Evolutionary conservation across 441 rosid genomes (phyloP).

Genomic region (Pelargonium myrrhifolium): DNA sequence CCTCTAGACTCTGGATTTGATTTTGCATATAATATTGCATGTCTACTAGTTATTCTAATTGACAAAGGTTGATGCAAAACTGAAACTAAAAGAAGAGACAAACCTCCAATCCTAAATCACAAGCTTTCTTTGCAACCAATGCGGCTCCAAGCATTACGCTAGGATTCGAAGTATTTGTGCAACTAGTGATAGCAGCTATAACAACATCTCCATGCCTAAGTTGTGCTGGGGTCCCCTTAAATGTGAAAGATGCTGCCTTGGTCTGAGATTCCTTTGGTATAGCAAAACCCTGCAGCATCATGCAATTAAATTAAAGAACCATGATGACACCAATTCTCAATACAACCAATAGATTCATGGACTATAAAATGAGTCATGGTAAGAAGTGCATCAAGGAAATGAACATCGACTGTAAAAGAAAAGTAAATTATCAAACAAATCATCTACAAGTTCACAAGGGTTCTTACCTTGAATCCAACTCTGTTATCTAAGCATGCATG

Average conservation of each 20-base stretch:
- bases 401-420: not conserved
- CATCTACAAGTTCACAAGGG: constrained; percentile 6
- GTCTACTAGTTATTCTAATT: not conserved
- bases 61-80: not conserved
- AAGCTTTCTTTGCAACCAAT: constrained; percentile 86
- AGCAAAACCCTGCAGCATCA: constrained; percentile 65
- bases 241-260: constrained; percentile 63
- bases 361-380: not conserved
- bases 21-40: not conserved
- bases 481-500: constrained; percentile 78
- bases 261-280: constrained; percentile 72
- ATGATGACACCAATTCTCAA: not conserved
- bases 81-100: constrained; percentile 12
- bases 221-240: constrained; percentile 58
- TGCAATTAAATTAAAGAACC: not conserved
- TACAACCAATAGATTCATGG: not conserved
- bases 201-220: constrained; percentile 90
- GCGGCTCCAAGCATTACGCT: constrained; percentile 98
- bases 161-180: constrained; percentile 95
- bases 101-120: constrained; percentile 74
- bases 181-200: constrained; percentile 94
- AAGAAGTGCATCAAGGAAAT: not conserved
- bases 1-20: not conserved
- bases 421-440: not conserved
- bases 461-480: constrained; percentile 86